Percentiles rank a stretch among this genome's conserved stretches.
Evolutionary conservation across 2,329 filamentous ascomycete genomes (phyloP).

Genomic region (Colletotrichum tropicale): DNA sequence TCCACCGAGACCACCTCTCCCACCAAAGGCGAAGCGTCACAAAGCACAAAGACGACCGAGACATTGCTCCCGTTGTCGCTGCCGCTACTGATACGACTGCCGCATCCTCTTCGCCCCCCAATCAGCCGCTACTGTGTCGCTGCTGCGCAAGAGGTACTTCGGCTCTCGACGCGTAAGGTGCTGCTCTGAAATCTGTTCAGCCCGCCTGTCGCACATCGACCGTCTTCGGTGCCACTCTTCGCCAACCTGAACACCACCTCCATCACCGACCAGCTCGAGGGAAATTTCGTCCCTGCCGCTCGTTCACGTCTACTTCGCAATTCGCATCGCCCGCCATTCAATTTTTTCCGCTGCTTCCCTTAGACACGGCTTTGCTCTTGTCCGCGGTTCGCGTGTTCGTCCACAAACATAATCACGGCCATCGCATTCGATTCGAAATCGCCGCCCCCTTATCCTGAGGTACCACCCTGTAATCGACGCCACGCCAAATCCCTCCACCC

Average conservation of each 20-base stretch:
- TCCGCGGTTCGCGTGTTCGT: constrained; percentile 11
- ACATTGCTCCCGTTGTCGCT: background rate
- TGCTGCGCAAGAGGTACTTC: background rate
- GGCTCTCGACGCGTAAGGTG: background rate
- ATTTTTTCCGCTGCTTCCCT: background rate
- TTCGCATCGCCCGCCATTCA: background rate
- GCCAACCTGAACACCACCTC: background rate
- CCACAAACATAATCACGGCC: background rate
- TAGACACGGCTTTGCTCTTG: constrained; percentile 13
- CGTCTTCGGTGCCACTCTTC: constrained; percentile 1
- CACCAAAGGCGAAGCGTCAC: background rate
- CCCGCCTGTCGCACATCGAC: background rate
- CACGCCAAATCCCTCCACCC: background rate
- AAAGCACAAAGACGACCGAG: constrained; percentile 7
- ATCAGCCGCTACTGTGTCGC: background rate
- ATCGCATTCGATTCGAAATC: background rate
- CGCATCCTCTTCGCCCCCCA: background rate
- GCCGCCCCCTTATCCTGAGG: background rate
- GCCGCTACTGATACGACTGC: background rate
- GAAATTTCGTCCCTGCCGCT: constrained; percentile 21
- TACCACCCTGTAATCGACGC: background rate
- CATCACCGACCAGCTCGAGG: constrained; percentile 11
- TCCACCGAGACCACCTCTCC: background rate
- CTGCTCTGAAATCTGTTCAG: constrained; percentile 3
- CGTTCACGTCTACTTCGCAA: constrained; percentile 19